phyloP scores from a whole-genome alignment of 305 asterid genomes.

The Solanum chacoense region DNA sequence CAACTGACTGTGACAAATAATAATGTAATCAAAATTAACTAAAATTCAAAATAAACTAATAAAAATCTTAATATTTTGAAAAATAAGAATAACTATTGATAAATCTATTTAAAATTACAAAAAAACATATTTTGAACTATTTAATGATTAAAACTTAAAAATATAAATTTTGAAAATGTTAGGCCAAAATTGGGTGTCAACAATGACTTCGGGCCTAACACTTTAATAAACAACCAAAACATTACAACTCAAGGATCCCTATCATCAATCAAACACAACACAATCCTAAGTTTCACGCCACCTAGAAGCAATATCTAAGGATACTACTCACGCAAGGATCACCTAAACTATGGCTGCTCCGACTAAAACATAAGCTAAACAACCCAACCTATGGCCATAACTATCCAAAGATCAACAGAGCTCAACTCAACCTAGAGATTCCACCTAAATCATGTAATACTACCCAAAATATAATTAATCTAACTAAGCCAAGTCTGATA shows the following conservation, averaged over 20 bases:
- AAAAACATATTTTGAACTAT: background rate
- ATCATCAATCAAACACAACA: background rate
- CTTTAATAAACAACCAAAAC: background rate
- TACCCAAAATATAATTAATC: background rate
- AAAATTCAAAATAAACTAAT: no score
- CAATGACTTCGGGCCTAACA: background rate
- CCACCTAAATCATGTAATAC: background rate
- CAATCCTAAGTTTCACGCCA: background rate
- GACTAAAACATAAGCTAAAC: background rate
- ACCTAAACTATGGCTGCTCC: background rate
- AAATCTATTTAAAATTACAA: no score
- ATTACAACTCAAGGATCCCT: background rate
- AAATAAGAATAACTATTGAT: background rate
- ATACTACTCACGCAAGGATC: background rate
- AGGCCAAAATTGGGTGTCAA: background rate
- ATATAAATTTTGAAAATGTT: no score
- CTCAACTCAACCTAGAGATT: background rate
- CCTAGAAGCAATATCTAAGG: background rate
- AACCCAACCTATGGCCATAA: background rate
- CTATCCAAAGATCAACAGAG: no score
- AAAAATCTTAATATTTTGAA: background rate
- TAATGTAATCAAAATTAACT: background rate
- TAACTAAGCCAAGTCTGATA: background rate
- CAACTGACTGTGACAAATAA: background rate
- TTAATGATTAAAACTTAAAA: background rate